Evolutionary conservation across 441 rosid species (phyloP).

Genomic region (Viola pubescens): DNA sequence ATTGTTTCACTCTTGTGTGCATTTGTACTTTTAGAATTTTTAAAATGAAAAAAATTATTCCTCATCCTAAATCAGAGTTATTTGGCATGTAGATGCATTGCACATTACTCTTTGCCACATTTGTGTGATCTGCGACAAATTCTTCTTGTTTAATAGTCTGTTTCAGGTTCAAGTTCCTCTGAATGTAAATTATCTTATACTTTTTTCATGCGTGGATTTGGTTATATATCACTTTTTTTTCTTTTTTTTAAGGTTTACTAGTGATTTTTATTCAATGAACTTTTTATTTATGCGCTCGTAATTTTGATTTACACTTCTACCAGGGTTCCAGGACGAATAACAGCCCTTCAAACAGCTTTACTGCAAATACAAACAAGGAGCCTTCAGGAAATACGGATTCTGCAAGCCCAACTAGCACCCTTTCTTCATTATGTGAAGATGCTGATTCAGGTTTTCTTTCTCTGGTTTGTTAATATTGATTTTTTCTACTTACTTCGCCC

Average conservation of each 20-base stretch:
- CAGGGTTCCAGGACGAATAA: slow-evolving; percentile 66
- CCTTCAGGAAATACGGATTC: slow-evolving; percentile 61
- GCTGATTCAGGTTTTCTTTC: slow-evolving; percentile 66
- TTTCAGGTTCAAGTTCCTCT: no score
- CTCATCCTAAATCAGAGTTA: no score
- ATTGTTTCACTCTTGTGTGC: no score
- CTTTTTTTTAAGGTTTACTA: neutral
- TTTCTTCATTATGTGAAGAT: slow-evolving; percentile 71
- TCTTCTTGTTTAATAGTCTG: no score
- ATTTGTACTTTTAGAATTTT: no score
- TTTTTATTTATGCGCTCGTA: neutral
- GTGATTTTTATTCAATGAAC: neutral
- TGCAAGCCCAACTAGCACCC: slow-evolving; percentile 67
- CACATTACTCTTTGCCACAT: no score
- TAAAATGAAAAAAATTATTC: no score
- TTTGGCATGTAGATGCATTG: no score
- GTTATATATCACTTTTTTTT: neutral
- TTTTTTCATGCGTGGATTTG: neutral
- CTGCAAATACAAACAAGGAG: slow-evolving; percentile 28
- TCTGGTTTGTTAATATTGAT: slow-evolving; percentile 11
- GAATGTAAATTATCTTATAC: no score
- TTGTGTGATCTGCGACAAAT: no score
- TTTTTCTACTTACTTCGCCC: neutral
- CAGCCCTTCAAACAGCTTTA: slow-evolving; percentile 45
- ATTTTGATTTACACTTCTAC: neutral